Base-by-base conservation (phyloP, 2,329 filamentous ascomycete species). In the Diplocarpon rosae region DNA sequence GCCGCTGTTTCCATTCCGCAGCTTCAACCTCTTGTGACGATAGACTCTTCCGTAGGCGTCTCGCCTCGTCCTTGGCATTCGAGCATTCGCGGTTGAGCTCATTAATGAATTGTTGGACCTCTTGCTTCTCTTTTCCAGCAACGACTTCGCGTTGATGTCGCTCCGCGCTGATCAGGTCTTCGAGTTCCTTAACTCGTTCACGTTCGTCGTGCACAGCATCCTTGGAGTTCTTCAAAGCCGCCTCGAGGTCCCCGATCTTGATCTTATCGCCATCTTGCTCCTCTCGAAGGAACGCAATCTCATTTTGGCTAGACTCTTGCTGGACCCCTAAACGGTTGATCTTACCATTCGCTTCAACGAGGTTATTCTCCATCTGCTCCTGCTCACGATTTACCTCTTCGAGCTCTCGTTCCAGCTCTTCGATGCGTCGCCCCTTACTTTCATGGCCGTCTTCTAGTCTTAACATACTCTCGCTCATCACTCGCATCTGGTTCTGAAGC, bases 251-350 rank as follows among this genome's bases (percentile, higher is more conserved):
- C 31, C 90, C 87, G 57, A 98, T 96, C 65, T 88, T 89, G 62
- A 98, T 94, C 72, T 98, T 98, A 69, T 98, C 92, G 14, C 77
- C 78, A 65, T 98, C 92, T 64, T 98, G 92, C 67, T 98, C 92
- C 61, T 98, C 92, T 1, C 92, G 81, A 40, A 98, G 65, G 72
- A 98, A 98, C 1, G 85, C 81, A 64, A 96, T 93, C 63, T 98
- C 92, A 47, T 83, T 83, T 57, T 95, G 90, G 45, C 84, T 83
- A 5, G 86, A 94, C 65, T 98, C 92, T 52, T 90, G 83, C 60
- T 96, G 89, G 28, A 98, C 86, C 3, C 84, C 82, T 2, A 96
- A 72, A 42, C 89, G 78, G 57, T 94, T 84, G 38, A 84, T 82
- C 70, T 96, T 96, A 55, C 83, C 79, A 59, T 90, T 90, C 6